phyloP scores from a whole-genome alignment of 2,329 filamentous ascomycete genomes.

The Fusarium tuaranense region DNA sequence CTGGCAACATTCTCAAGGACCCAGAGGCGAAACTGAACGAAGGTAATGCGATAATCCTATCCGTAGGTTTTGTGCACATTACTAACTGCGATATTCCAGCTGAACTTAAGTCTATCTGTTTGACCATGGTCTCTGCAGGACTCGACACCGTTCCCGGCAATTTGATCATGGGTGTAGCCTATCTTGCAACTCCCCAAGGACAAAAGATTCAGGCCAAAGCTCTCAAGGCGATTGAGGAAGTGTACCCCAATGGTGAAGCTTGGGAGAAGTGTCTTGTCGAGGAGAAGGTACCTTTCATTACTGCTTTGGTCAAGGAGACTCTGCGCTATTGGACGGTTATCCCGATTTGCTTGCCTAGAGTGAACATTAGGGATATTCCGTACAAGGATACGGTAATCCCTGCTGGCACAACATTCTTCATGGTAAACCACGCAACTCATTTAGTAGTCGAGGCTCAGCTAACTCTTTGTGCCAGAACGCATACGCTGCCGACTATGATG shows the following conservation, averaged over 20 bases:
- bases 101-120: slow-evolving; percentile 83
- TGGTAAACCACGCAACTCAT: slow-evolving; percentile 59
- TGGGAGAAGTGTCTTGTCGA: slow-evolving; percentile 80
- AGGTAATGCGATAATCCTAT: slow-evolving; percentile 29
- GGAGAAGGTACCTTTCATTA: slow-evolving; percentile 82
- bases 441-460: not conserved
- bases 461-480: slow-evolving; percentile 64
- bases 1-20: slow-evolving; percentile 66
- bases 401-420: slow-evolving; percentile 82
- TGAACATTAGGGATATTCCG: slow-evolving; percentile 77
- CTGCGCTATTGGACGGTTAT: slow-evolving; percentile 85
- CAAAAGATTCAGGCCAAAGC: slow-evolving; percentile 78
- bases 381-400: slow-evolving; percentile 77
- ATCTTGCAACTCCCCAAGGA: slow-evolving; percentile 75
- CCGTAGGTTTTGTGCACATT: accelerated
- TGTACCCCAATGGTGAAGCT: slow-evolving; percentile 80
- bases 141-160: slow-evolving; percentile 86
- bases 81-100: slow-evolving; percentile 55
- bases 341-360: slow-evolving; percentile 80
- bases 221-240: slow-evolving; percentile 75
- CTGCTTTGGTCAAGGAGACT: slow-evolving; percentile 82
- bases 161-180: slow-evolving; percentile 82
- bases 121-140: slow-evolving; percentile 85
- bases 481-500: slow-evolving; percentile 80
- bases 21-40: slow-evolving; percentile 57